Evolutionary conservation across 192 early-diverging fungal species (phyloP).

Genomic region (Coemansia sp.): DNA sequence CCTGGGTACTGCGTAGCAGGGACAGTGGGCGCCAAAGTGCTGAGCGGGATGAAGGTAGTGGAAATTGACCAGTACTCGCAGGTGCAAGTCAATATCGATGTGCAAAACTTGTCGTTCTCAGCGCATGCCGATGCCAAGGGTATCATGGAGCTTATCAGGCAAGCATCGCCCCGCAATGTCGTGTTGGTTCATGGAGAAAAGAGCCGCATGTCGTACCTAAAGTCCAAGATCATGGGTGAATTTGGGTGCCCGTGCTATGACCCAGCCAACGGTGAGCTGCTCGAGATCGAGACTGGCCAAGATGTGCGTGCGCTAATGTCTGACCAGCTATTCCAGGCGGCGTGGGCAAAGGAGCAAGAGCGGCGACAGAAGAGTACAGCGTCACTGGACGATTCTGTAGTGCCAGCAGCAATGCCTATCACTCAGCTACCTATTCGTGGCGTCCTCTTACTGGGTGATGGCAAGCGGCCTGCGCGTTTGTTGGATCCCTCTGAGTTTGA

Average conservation of each 20-base stretch:
- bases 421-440: constrained; percentile 43
- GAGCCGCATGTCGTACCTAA: constrained; percentile 80
- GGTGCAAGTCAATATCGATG: constrained; percentile 83
- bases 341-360: constrained; percentile 44
- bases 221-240: constrained; percentile 78
- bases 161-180: constrained; percentile 84
- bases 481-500: constrained; percentile 48
- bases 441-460: constrained; percentile 38
- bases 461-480: constrained; percentile 30
- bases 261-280: constrained; percentile 83
- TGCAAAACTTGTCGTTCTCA: constrained; percentile 93
- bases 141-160: constrained; percentile 91
- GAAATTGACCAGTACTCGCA: constrained; percentile 75
- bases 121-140: constrained; percentile 98
- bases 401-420: constrained; percentile 15
- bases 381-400: background rate
- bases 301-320: constrained; percentile 61
- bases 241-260: constrained; percentile 79
- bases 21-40: constrained; percentile 91
- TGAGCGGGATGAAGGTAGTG: constrained; percentile 84
- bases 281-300: constrained; percentile 66
- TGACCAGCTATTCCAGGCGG: constrained; percentile 35
- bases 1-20: constrained; percentile 97
- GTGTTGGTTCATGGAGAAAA: constrained; percentile 96
- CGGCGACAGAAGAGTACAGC: constrained; percentile 10